Base-by-base conservation (phyloP, 2,329 filamentous ascomycete genomes). In the Aureobasidium sp. region DNA sequence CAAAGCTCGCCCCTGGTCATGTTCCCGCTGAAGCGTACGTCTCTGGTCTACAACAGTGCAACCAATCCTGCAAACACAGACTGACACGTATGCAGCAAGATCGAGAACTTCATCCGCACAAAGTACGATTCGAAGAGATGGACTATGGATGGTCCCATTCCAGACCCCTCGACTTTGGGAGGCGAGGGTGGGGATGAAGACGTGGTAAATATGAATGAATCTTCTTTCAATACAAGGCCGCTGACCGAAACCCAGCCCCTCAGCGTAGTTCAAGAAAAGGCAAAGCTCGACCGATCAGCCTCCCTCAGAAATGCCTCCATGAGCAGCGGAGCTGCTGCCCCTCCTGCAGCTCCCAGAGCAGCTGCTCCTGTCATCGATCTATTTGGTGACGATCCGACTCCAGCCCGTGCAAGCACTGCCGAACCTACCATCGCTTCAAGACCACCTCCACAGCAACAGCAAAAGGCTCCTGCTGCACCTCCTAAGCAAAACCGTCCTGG, bases 111-210 rank as follows among this genome's bases (percentile, higher is more conserved):
- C 72, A 97, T 99, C 70, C 87, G 94, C 68, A 99, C 95, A 62
- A 99, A 99, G 77, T 99, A 99, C 76, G 94, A 99, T 75, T 89
- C 94, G 60, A 97, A 96, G 84, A 84, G 95, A 78, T 99, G 94
- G 94, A 89, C 91, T n/a, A 97, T 97, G 92, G 94, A 99, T 64
- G 94, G 94, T 1, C 87, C 86, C 5, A 93, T 95, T 72, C 95
- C 95, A 5, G 91, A 97, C 73, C 94, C 95, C n/a, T 83, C 90
- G 3, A 90, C 89, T 1, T 77, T 99, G 57, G 91, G 95, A 72
- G 89, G 91, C 17, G 91, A 86, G 60, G 65, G 62, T 32, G 93
- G 97, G 70, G 91, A 96, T 68, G 91, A 97, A 74, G 78, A 86
- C 71, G 60, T 62, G 50, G 65, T 66, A 64, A 51, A 17, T 27